Evolutionary conservation across 306 rosid genomes (phyloP), one percentile per base, ranked within the genome.

Genomic region (Cyamopsis tetragonoloba): DNA sequence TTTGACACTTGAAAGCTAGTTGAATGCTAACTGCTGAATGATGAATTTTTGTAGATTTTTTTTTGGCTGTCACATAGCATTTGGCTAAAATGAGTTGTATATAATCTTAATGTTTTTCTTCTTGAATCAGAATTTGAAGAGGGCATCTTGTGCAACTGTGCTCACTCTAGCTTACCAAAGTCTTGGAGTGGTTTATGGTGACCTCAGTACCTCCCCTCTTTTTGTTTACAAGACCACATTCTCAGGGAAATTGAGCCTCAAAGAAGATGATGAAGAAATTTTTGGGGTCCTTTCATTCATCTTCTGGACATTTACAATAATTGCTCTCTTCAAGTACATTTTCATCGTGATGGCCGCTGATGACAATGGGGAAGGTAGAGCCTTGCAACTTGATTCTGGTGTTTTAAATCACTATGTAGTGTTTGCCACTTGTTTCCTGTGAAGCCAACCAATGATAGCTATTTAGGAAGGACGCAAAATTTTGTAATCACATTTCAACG

Each of bases 281-380:
- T 81, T 75, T 27, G 91, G 95, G 42, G 95, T 85, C 46, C 84
- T 88, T 59, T 88, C 95, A 24, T 85, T 88, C 62, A 83, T 85
- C 73, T 83, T 88, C 78, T 88, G 91, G 95, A 88, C 95, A 0
- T 66, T 88, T 43, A 85, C 95, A 22, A 68, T 88, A 48, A 72
- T 81, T 62, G 87, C 91, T 24, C 89, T 88, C 80, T 75, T 83
- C 77, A 88, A 88, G 55, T 88, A 88, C 3, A 80, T 88, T 59
- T 70, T 85, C 63, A 65, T 88, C 20, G 89, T 88, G 50, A 83
- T 88, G 84, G 68, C 78, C 57, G 95, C 87, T 60, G 87, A 88
- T 64, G 95, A 88, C 79, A 81, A 85, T 31, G 91, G 91, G n/a
- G 91, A 88, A 88, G 91, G 95, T 88, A 83, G 48, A 69, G 4